Conservation (phyloP, 2,329 filamentous ascomycete genomes). For the Cladophialophora exuberans region DNA sequence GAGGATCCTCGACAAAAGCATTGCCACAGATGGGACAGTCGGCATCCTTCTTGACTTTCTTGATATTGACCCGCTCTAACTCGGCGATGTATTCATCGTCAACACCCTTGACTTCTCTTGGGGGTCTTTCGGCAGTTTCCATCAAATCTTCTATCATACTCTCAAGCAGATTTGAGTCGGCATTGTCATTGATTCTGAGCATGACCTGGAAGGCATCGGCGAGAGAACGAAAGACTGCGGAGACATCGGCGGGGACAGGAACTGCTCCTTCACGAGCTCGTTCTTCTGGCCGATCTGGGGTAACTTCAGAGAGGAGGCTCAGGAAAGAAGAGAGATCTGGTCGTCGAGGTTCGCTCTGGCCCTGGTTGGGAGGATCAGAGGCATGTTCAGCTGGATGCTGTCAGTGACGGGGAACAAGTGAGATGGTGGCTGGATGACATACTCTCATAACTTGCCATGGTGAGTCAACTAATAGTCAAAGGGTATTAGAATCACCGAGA, state of each 20-base stretch:
- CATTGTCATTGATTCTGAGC: conserved; percentile 46
- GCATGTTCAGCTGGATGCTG: conserved; percentile 32
- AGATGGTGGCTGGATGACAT: conserved; percentile 6
- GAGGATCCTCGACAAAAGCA: conserved; percentile 59
- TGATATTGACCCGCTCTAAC: conserved; percentile 35
- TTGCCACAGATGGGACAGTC: conserved; percentile 59
- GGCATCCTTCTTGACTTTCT: conserved; percentile 34
- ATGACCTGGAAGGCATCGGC: conserved; percentile 65
- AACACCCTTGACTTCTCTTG: conserved; percentile 63
- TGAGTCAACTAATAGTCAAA: not conserved
- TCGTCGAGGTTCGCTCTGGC: conserved; percentile 49
- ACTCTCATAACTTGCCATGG: conserved; percentile 36
- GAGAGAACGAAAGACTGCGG: conserved; percentile 61
- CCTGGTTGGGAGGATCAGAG: conserved; percentile 23
- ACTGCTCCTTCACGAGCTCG: conserved; percentile 61
- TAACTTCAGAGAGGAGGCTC: conserved; percentile 61
- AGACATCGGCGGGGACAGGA: conserved; percentile 63
- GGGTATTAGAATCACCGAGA: not conserved
- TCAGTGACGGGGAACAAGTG: conserved; percentile 1
- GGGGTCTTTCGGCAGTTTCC: conserved; percentile 60
- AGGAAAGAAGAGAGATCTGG: conserved; percentile 70
- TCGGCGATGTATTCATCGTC: conserved; percentile 51
- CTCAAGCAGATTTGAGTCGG: conserved; percentile 52
- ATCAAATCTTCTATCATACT: conserved; percentile 61
- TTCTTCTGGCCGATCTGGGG: conserved; percentile 50